Conservation (phyloP, 768 basidiomycete genomes). For the Artomyces pyxidatus region DNA sequence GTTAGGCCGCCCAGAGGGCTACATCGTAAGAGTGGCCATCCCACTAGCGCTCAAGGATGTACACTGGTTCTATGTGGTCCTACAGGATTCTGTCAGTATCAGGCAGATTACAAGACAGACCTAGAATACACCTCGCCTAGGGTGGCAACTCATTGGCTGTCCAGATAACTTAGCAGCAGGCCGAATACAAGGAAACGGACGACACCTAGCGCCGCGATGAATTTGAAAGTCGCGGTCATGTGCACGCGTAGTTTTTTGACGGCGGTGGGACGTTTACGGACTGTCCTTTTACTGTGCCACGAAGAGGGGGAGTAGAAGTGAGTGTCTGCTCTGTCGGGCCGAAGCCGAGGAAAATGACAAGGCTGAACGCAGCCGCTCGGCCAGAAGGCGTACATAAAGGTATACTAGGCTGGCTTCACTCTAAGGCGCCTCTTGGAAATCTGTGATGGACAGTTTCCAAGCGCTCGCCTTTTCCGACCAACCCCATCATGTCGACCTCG, state of each 20-base stretch:
- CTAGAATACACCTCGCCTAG: no score
- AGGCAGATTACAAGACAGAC: not conserved
- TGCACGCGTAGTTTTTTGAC: not conserved
- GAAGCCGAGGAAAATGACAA: no score
- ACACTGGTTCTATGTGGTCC: not conserved
- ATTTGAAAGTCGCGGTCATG: not conserved
- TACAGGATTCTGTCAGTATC: no score
- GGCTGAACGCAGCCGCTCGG: no score
- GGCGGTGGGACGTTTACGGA: not conserved
- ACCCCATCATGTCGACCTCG: no score
- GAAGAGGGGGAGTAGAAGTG: not conserved
- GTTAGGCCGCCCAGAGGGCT: not conserved
- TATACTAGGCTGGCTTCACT: no score
- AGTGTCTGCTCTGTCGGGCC: no score
- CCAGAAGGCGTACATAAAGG: no score
- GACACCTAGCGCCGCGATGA: not conserved
- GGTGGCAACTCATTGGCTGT: not conserved
- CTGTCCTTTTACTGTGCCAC: not conserved
- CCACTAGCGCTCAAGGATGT: not conserved
- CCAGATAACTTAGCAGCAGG: not conserved
- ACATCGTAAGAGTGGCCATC: not conserved
- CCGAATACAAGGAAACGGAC: constrained; percentile 4
- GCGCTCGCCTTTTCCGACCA: no score
- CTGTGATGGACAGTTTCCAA: no score
- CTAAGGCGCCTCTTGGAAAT: no score